Percentiles rank a stretch among this genome's conserved stretches.
Conservation (phyloP, 2,329 filamentous ascomycete genomes). For the Ascochyta rabiei region DNA sequence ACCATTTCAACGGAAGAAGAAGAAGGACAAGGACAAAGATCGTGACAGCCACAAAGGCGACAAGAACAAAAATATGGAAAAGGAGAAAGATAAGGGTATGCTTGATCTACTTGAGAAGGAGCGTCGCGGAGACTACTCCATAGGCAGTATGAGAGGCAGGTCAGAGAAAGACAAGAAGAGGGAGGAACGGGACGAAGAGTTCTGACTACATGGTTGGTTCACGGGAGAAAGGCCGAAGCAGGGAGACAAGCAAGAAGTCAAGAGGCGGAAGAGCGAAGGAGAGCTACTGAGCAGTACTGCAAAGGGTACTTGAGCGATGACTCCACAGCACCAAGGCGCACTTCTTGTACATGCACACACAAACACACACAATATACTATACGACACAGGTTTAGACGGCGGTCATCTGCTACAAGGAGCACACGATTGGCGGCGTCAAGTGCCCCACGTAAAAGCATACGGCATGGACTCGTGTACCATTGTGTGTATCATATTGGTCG, state of each 20-base stretch:
- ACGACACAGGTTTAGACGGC: background rate
- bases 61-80: conserved; percentile 23
- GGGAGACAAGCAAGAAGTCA: conserved; percentile 26
- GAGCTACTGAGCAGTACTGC: conserved; percentile 28
- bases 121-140: conserved; percentile 14
- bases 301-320: background rate
- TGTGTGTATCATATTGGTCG: background rate
- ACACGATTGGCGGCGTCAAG: background rate
- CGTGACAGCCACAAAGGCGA: conserved; percentile 24
- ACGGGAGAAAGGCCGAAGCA: conserved; percentile 28
- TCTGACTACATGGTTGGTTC: conserved; percentile 48
- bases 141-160: conserved; percentile 12
- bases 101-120: conserved; percentile 14
- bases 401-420: background rate
- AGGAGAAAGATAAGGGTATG: conserved; percentile 26
- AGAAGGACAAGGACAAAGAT: conserved; percentile 31
- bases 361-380: background rate
- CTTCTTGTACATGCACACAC: too few relatives aligned
- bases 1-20: conserved; percentile 46
- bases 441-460: background rate
- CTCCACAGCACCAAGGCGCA: too few relatives aligned
- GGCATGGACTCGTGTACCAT: background rate
- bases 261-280: conserved; percentile 39
- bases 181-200: conserved; percentile 34
- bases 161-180: conserved; percentile 25